Evolutionary conservation across 2,329 filamentous ascomycete genomes (phyloP).

Genomic region (Xylaria sp.): DNA sequence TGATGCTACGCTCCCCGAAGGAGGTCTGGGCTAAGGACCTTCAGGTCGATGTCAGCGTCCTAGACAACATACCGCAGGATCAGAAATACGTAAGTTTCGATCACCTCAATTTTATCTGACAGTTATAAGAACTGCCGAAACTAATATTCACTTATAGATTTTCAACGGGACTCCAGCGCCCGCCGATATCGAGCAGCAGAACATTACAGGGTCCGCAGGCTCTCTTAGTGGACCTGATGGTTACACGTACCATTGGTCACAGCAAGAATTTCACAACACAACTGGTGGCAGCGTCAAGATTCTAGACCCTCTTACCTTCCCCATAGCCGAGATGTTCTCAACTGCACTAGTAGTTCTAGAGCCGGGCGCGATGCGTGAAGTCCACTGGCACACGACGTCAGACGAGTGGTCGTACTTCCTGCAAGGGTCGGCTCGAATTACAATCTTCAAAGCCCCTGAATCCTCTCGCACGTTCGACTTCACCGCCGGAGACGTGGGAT

Average conservation of each 20-base stretch:
- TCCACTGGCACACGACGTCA: conserved; percentile 70
- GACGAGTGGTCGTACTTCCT: conserved; percentile 73
- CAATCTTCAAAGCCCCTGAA: conserved; percentile 63
- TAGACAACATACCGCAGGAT: conserved; percentile 58
- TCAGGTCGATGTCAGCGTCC: conserved; percentile 57
- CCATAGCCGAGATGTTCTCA: conserved; percentile 64
- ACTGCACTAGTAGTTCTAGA: conserved; percentile 66
- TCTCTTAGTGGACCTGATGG: conserved; percentile 51
- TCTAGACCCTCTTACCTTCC: conserved; percentile 66
- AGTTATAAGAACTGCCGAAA: background rate
- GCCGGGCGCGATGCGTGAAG: conserved; percentile 71
- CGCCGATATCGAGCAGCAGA: conserved; percentile 57
- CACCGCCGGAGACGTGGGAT: conserved; percentile 67
- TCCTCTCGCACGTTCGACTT: conserved; percentile 67
- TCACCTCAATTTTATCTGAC: background rate
- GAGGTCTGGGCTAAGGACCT: conserved; percentile 67
- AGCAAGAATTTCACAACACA: conserved; percentile 60
- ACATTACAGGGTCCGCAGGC: conserved; percentile 58
- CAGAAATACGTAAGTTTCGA: conserved; percentile 55
- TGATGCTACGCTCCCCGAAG: conserved; percentile 61
- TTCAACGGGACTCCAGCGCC: conserved; percentile 63
- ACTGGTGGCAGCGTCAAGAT: conserved; percentile 70
- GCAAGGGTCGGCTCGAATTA: conserved; percentile 64
- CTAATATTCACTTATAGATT: conserved; percentile 49
- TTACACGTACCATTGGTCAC: conserved; percentile 63